Conservation (phyloP, 1,139 yeast species). For the Groenewaldozyma sp. region DNA sequence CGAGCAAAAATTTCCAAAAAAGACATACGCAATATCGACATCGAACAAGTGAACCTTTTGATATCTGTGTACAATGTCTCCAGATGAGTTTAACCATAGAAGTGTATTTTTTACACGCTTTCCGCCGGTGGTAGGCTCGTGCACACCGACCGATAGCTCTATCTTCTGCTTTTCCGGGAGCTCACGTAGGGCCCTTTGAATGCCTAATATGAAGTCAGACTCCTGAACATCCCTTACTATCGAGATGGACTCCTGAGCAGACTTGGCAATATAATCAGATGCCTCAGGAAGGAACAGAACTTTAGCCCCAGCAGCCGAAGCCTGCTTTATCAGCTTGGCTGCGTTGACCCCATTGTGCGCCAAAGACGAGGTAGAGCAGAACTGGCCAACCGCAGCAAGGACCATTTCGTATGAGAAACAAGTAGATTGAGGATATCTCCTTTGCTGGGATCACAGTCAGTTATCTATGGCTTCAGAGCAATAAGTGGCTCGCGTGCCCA, state of each 20-base stretch:
- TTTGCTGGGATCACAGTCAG: too few species aligned
- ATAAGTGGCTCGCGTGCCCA: too few species aligned
- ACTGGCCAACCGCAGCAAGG: constrained; percentile 75
- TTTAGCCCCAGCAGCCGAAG: constrained; percentile 48
- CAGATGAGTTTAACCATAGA: constrained; percentile 57
- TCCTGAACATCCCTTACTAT: constrained; percentile 46
- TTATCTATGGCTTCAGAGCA: too few species aligned
- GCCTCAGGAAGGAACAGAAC: constrained; percentile 89
- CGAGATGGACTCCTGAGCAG: constrained; percentile 53
- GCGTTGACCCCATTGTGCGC: constrained; percentile 51
- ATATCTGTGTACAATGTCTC: constrained; percentile 57
- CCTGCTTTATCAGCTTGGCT: constrained; percentile 48
- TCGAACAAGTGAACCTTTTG: constrained; percentile 87
- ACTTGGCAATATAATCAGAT: constrained; percentile 70
- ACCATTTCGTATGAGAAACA: constrained; percentile 36
- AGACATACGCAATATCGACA: constrained; percentile 70
- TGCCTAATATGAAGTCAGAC: constrained; percentile 40
- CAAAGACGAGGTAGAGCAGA: constrained; percentile 64
- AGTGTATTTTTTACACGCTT: constrained; percentile 58
- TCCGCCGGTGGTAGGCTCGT: constrained; percentile 49
- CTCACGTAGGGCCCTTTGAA: constrained; percentile 40
- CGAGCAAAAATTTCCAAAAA: too few species aligned
- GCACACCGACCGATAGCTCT: constrained; percentile 66
- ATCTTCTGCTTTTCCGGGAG: constrained; percentile 26
- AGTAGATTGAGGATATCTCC: too few species aligned